These are phyloP conservation scores for Urochloa ruziziensis DNA, from an alignment of 176 grass and related monocot species.

Conservation along the genomic window DNA sequence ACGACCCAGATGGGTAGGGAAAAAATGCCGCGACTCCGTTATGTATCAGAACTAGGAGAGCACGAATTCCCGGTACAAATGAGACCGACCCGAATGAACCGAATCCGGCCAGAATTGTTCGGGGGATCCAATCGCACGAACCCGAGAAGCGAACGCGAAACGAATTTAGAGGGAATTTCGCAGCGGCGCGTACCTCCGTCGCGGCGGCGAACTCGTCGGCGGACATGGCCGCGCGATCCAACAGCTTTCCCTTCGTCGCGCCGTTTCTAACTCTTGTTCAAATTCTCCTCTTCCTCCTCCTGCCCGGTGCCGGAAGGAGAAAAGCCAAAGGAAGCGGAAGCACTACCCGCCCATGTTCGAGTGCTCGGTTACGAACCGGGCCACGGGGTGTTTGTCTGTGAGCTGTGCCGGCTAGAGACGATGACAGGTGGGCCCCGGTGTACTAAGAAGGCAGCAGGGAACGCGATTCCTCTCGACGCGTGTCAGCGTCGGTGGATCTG, in stretches of 20 bases:
- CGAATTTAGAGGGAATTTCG: not conserved
- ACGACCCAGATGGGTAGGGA: not conserved
- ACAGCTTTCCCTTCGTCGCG: not conserved
- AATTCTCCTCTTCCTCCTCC: not conserved
- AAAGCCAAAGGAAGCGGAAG: not conserved
- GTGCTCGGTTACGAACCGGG: not conserved
- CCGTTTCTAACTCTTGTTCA: not conserved
- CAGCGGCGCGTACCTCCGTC: slow-evolving; percentile 14
- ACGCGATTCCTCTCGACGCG: not conserved
- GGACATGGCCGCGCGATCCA: slow-evolving; percentile 23
- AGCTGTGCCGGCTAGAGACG: slow-evolving; percentile 4
- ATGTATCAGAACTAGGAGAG: not conserved
- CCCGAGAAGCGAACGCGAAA: too few species aligned
- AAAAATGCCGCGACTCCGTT: not conserved
- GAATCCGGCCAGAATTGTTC: not conserved
- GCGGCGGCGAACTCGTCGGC: slow-evolving; percentile 4
- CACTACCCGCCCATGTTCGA: not conserved
- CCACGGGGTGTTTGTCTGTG: not conserved
- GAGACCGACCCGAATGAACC: not conserved
- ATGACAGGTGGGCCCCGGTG: not conserved
- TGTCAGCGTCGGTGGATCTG: not conserved
- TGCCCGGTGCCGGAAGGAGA: not conserved
- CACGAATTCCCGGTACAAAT: not conserved
- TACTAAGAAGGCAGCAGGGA: not conserved
- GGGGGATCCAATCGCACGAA: not conserved